Base-by-base conservation (phyloP, 768 basidiomycete genomes). In the Phanerochaete sordida region DNA sequence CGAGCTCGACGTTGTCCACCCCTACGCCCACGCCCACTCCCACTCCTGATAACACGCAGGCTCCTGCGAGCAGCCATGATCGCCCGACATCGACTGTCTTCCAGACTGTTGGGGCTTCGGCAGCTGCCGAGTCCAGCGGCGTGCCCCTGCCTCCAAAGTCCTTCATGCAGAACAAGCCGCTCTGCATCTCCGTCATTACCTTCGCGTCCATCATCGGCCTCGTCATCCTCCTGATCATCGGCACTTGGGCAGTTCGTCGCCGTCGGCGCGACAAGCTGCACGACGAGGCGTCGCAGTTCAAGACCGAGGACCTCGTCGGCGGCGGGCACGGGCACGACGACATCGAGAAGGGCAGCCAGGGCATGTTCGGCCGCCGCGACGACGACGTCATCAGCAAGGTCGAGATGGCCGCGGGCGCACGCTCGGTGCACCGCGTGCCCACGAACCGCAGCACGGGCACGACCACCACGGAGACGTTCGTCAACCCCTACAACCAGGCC, bases 91-190 rank as follows among this genome's bases (percentile, higher is more conserved):
- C 50, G 4, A 51, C 50, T 1, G 23, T 51, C 50, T 31, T 51
- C 39, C 39, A 43, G 19, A 43, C 39, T 12, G 39, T 43, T 19
- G 39, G 19, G 39, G 8, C 39, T 8, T 31, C 48, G 23, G 21
- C 31, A 6, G 15, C 31, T 28, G 71, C 1, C 31, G 73, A 2
- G 61, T 43, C 39, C 7, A 43, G 39, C 19, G 39, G 39, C 39
- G 39, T 19, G 19, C 39, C 76, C 19, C 27, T 67, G 6, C 63
- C 69, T 0, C 30, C 64, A n/a, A 65, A 70, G 9, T 66, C 77
- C 12, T 91, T 91, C 73, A 68, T 90, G 37, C 72, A 84, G 59
- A 86, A 90, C 72, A 87, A 84, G 70, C 75, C 81, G n/a, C 75
- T 85, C n/a, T 80, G 82, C 44, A 83, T 83, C 7, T 71, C 81